phyloP scores from a whole-genome alignment of 352 stramenopile species.

The Globisporangium rhizosaccharum region DNA sequence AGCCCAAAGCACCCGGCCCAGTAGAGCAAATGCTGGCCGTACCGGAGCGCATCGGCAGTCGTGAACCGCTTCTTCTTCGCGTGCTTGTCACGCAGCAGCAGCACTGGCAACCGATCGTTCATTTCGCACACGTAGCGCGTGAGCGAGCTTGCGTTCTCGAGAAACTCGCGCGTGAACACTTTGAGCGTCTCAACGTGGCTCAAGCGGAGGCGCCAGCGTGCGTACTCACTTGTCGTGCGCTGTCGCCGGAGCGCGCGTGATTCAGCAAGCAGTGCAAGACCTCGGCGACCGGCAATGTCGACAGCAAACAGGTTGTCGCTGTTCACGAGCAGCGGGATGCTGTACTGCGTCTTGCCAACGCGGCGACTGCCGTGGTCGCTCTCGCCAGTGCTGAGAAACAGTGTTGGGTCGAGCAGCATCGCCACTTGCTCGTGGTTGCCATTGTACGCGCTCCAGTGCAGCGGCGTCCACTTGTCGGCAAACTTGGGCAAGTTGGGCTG shows the following conservation, averaged over 20 bases:
- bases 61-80: constrained; percentile 20
- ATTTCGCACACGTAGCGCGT: constrained; percentile 55
- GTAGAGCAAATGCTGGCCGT: constrained; percentile 75
- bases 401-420: constrained; percentile 45
- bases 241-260: background rate
- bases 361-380: background rate
- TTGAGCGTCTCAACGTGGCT: constrained; percentile 48
- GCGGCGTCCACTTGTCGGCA: constrained; percentile 62
- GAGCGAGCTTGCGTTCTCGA: constrained; percentile 31
- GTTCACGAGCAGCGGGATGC: constrained; percentile 55
- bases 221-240: constrained; percentile 23
- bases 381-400: background rate
- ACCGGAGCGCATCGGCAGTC: constrained; percentile 41
- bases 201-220: constrained; percentile 49
- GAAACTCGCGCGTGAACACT: constrained; percentile 51
- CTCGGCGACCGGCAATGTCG: constrained; percentile 56
- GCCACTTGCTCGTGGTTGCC: constrained; percentile 60
- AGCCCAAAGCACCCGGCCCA: constrained; percentile 69
- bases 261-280: constrained; percentile 39
- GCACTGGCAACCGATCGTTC: constrained; percentile 39
- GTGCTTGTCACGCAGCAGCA: constrained; percentile 16
- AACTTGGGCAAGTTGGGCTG: constrained; percentile 67
- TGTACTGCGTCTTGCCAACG: constrained; percentile 37
- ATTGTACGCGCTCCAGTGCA: constrained; percentile 76
- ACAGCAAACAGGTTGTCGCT: constrained; percentile 52